phyloP scores from a whole-genome alignment of 2,329 filamentous ascomycete species.

The Berkeleyomyces basicola region DNA sequence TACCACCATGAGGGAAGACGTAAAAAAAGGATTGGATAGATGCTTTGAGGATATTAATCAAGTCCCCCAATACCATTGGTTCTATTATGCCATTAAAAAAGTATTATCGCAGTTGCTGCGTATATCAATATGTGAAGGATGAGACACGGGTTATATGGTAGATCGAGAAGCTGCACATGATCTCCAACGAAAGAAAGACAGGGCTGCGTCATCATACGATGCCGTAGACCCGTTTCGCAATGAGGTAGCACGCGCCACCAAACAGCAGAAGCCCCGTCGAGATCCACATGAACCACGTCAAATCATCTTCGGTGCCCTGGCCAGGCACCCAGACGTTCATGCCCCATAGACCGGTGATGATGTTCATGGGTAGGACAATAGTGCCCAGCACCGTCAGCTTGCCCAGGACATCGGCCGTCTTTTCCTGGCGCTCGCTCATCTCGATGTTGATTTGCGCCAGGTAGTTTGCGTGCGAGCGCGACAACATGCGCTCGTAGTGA shows the following conservation, averaged over 20 bases:
- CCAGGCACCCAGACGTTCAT: constrained; percentile 98
- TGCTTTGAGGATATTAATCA: neutral
- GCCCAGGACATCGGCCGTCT: constrained; percentile 86
- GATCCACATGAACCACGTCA: constrained; percentile 59
- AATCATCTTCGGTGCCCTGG: constrained; percentile 60
- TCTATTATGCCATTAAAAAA: neutral
- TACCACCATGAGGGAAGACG: neutral
- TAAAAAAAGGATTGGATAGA: neutral
- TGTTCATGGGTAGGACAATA: constrained; percentile 96
- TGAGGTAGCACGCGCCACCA: constrained; percentile 60
- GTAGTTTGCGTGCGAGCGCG: constrained; percentile 86
- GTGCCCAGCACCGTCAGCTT: constrained; percentile 92
- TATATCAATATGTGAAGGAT: neutral
- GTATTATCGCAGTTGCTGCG: neutral
- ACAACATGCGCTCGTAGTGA: constrained; percentile 90
- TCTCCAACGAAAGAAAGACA: neutral
- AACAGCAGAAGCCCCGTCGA: constrained; percentile 65
- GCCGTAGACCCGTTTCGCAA: constrained; percentile 70
- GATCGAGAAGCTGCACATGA: neutral
- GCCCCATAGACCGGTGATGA: constrained; percentile 94
- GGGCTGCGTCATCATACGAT: constrained; percentile 39
- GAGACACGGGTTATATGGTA: neutral
- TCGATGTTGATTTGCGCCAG: constrained; percentile 98
- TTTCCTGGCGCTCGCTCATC: constrained; percentile 95
- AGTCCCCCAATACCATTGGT: neutral